phyloP scores from a whole-genome alignment of 2,329 filamentous ascomycete genomes.

The Fusarium gaditjirri region DNA sequence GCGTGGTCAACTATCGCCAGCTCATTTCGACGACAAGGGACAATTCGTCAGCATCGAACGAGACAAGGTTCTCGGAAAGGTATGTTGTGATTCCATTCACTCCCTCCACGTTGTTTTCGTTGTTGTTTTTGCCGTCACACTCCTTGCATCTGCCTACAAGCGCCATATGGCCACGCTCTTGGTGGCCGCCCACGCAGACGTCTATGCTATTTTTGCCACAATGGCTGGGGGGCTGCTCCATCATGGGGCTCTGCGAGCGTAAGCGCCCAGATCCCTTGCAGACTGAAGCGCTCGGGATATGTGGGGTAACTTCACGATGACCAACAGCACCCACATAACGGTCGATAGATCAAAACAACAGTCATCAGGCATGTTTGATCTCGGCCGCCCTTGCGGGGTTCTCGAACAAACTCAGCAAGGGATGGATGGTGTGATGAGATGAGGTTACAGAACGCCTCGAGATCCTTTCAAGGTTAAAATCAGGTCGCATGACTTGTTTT shows the following conservation, averaged over 20 bases:
- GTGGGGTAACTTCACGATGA: conserved; percentile 37
- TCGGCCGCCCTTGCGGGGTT: conserved; percentile 26
- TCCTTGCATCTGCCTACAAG: conserved; percentile 32
- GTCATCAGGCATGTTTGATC: conserved; percentile 29
- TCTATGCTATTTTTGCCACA: conserved; percentile 41
- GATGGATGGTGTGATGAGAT: conserved; percentile 15
- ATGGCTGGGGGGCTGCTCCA: conserved; percentile 31
- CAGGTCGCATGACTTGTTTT: conserved; percentile 31
- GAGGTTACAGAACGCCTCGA: conserved; percentile 17
- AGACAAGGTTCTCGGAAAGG: conserved; percentile 88
- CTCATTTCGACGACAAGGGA: conserved; percentile 86
- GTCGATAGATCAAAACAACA: conserved; percentile 19
- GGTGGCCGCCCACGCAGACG: conserved; percentile 18
- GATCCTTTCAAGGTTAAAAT: conserved; percentile 31
- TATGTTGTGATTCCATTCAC: conserved; percentile 54
- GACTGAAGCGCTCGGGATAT: conserved; percentile 33
- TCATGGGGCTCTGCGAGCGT: conserved; percentile 36
- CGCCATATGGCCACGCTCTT: conserved; percentile 19
- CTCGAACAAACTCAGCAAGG: conserved; percentile 14
- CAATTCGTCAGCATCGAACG: conserved; percentile 87
- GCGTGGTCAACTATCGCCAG: conserved; percentile 77
- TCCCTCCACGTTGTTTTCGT: conserved; percentile 31
- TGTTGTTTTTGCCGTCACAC: conserved; percentile 23
- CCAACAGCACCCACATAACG: conserved; percentile 33
- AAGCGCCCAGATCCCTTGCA: conserved; percentile 44